Evolutionary conservation across 2,329 filamentous ascomycete species (phyloP), one percentile per base, ranked within the genome.

Genomic region (Penicillium sclerotiorum): DNA sequence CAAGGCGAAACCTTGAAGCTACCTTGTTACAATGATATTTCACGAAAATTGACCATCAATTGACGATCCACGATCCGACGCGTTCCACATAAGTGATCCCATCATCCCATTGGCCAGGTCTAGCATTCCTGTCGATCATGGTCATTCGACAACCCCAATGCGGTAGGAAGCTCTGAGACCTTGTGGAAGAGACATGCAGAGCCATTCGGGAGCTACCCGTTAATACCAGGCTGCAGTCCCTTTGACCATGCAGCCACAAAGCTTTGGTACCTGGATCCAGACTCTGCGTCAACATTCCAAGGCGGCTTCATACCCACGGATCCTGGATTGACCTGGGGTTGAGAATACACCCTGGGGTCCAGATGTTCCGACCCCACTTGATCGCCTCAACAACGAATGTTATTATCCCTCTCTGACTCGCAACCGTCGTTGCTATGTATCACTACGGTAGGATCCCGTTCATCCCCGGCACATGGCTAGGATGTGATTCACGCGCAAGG

Each of bases 381-480:
- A n/a, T 32, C 15, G 25, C 12, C 28, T n/a, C 28, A 6, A n/a
- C 11, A 32, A n/a, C n/a, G n/a, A n/a, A n/a, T n/a, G n/a, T n/a
- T n/a, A n/a, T n/a, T n/a, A n/a, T n/a, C n/a, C n/a, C n/a, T n/a
- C n/a, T n/a, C n/a, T n/a, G n/a, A n/a, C n/a, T n/a, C n/a, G n/a
- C n/a, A n/a, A n/a, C n/a, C n/a, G 40, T 27, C 15, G 27, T 43
- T 43, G 40, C 18, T 43, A 21, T 40, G 38, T 18, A 36, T 36
- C 33, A 36, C 21, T 13, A 28, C 33, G 17, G 15, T n/a, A n/a
- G n/a, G n/a, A n/a, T 18, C 22, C 38, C 27, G 27, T 25, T 21
- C 25, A 27, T 25, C 21, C 22, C n/a, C 13, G 17, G 8, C 40
- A 43, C 40, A 21, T 43, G 40, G 40, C 27, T 22, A 17, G 18